Conservation (phyloP, 192 early-diverging fungal genomes). For the Coemansia sp. region DNA sequence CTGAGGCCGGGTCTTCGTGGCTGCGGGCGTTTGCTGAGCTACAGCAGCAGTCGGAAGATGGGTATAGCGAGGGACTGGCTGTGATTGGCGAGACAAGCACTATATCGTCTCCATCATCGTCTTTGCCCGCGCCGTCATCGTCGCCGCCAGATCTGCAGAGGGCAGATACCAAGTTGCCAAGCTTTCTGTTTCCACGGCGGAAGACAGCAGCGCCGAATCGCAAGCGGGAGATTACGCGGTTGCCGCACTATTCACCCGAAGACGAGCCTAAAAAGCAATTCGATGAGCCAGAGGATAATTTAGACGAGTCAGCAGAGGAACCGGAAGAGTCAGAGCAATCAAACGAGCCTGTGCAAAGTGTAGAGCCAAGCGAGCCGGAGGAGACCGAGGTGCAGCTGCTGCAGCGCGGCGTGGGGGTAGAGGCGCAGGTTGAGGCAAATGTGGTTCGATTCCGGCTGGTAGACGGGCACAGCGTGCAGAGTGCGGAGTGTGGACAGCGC, state of each 20-base stretch:
- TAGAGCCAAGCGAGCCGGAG: not conserved
- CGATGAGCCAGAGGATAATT: not conserved
- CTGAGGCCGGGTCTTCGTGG: conserved; percentile 52
- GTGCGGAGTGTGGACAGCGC: not conserved
- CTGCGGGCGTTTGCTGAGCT: conserved; percentile 53
- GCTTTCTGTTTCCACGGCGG: conserved; percentile 48
- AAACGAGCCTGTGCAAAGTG: not conserved
- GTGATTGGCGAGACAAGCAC: not conserved
- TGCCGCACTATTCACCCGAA: conserved; percentile 32
- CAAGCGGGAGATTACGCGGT: conserved; percentile 25
- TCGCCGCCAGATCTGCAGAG: not conserved
- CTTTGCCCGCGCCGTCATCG: not conserved
- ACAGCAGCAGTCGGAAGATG: conserved; percentile 21
- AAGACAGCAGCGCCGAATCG: conserved; percentile 10
- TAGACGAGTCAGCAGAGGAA: not conserved
- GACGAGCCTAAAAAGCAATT: not conserved
- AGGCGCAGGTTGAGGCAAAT: not conserved
- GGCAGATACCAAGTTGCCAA: conserved; percentile 34
- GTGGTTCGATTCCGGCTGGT: conserved; percentile 14
- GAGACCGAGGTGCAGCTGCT: conserved; percentile 20
- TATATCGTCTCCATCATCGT: not conserved
- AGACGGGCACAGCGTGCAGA: conserved; percentile 17
- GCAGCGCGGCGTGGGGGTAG: conserved; percentile 14
- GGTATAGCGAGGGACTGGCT: not conserved
- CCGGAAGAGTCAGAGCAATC: not conserved